Evolutionary conservation across 331 rosid genomes (phyloP).

Genomic region (Rosa hybrid): DNA sequence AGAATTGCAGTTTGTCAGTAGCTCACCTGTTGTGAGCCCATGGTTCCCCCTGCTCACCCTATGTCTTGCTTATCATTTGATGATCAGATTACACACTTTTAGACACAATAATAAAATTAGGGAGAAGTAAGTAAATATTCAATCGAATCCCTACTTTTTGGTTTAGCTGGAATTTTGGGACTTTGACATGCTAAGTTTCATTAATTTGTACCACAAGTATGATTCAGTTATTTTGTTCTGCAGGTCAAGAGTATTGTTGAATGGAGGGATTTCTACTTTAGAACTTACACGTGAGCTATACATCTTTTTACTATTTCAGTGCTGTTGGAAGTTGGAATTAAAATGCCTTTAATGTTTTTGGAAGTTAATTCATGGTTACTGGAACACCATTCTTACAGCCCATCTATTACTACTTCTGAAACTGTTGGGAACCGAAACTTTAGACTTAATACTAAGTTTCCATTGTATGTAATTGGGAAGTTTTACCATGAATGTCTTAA

Average conservation of each 20-base stretch:
- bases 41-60: neutral
- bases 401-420: neutral
- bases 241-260: constrained; percentile 92
- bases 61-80: neutral
- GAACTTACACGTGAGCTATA: constrained; percentile 70
- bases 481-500: neutral
- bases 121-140: neutral
- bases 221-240: constrained; percentile 18
- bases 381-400: neutral
- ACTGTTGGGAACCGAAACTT: neutral
- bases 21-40: neutral
- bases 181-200: neutral
- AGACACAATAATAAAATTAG: neutral
- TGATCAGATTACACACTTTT: neutral
- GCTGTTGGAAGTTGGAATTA: neutral
- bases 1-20: neutral
- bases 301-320: constrained; percentile 13
- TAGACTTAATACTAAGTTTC: neutral
- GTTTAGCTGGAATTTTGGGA: neutral
- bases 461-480: neutral
- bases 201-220: neutral
- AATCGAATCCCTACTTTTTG: neutral
- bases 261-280: constrained; percentile 84
- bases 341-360: neutral
- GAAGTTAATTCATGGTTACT: neutral